phyloP scores from a whole-genome alignment of 805 yeast species.

The Yamadazyma takamatsuzukensis region DNA sequence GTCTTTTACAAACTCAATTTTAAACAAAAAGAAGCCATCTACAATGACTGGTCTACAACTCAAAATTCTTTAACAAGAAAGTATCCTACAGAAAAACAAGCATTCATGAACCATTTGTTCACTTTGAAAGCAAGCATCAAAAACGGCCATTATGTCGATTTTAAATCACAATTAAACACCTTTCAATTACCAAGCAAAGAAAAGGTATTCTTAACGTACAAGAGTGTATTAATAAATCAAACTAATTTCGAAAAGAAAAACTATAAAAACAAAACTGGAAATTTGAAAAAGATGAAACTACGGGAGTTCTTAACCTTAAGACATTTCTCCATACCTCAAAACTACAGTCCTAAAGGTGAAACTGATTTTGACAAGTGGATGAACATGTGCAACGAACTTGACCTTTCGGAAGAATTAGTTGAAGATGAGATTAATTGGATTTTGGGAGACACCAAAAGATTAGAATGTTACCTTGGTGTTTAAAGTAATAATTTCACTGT shows the following conservation, averaged over 20 bases:
- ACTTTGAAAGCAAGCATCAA: slow-evolving; percentile 25
- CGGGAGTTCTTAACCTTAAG: slow-evolving; percentile 16
- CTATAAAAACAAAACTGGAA: slow-evolving; percentile 13
- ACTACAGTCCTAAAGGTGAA: slow-evolving; percentile 6
- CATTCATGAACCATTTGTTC: slow-evolving; percentile 24
- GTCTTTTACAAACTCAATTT: slow-evolving; percentile 23
- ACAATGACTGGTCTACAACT: slow-evolving; percentile 22
- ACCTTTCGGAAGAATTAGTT: slow-evolving; percentile 18
- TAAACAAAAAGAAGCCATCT: slow-evolving; percentile 19
- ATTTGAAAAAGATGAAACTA: slow-evolving; percentile 28
- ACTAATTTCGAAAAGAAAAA: slow-evolving; percentile 23
- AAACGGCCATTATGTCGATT: slow-evolving; percentile 23
- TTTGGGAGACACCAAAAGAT: slow-evolving; percentile 39
- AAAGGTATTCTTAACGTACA: slow-evolving; percentile 22
- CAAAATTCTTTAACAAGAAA: neutral
- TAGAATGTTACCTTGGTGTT: slow-evolving; percentile 20
- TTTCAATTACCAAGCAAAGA: slow-evolving; percentile 14
- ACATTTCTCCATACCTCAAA: neutral
- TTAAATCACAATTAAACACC: slow-evolving; percentile 13
- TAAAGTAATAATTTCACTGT: too few species aligned
- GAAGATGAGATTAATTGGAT: slow-evolving; percentile 31
- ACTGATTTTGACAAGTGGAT: slow-evolving; percentile 28
- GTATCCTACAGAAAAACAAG: slow-evolving; percentile 15
- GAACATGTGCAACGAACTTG: slow-evolving; percentile 18
- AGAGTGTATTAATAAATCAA: slow-evolving; percentile 25